Percentiles rank a stretch among this genome's conserved stretches.
phyloP scores from a whole-genome alignment of 208 protist species.

The Polymyxa betae region DNA sequence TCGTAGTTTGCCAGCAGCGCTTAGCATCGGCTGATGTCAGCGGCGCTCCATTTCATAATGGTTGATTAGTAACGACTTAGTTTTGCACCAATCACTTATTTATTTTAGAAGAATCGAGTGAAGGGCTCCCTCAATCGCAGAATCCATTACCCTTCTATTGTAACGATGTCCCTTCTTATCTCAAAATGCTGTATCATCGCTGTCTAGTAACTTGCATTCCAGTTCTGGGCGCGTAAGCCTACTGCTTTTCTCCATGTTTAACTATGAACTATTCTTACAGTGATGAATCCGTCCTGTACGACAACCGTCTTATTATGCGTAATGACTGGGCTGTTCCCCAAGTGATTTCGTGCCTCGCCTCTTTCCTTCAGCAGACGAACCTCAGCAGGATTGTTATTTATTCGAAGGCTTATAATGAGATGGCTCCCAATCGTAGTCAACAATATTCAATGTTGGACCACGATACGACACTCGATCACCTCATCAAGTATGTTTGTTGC shows the following conservation, averaged over 20 bases:
- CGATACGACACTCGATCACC: background rate
- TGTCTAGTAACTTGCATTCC: background rate
- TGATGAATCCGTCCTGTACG: background rate
- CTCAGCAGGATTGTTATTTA: background rate
- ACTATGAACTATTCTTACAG: background rate
- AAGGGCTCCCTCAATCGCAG: too few species aligned
- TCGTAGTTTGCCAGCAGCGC: constrained; percentile 68
- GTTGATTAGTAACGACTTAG: background rate
- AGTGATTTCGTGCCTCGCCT: background rate
- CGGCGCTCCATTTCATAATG: background rate
- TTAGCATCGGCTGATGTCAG: background rate
- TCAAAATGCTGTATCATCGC: background rate
- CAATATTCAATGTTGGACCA: background rate
- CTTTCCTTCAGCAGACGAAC: background rate
- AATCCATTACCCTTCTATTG: background rate
- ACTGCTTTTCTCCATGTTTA: too few species aligned
- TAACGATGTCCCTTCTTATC: background rate
- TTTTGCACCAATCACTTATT: too few species aligned
- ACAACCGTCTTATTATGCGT: background rate
- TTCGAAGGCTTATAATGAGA: background rate
- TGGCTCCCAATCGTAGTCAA: background rate
- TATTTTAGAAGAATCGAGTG: too few species aligned
- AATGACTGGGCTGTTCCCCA: background rate
- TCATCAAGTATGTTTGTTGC: background rate
- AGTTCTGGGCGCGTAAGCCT: background rate